A percentile compares a stretch with the other conserved stretches of the same genome.
Evolutionary conservation across 2,329 filamentous ascomycete genomes (phyloP).

Genomic region (Sclerotinia minor): DNA sequence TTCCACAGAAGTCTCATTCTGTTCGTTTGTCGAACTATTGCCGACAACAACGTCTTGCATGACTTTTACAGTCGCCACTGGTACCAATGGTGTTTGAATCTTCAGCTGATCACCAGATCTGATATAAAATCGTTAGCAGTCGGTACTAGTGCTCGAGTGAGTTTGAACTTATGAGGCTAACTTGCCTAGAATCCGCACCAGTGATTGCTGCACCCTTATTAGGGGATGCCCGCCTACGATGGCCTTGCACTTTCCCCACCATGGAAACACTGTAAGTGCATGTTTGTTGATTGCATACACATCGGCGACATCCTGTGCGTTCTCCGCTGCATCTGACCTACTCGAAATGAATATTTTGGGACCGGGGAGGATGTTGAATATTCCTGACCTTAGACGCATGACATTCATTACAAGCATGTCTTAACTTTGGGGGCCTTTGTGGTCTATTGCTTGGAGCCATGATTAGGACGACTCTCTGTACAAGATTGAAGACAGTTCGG

Average conservation of each 20-base stretch:
- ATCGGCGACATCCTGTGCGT: conserved; percentile 19
- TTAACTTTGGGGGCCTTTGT: conserved; percentile 17
- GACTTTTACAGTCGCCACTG: background rate
- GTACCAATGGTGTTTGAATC: background rate
- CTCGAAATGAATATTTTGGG: conserved; percentile 2
- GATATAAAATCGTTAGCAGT: background rate
- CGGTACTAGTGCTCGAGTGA: no score
- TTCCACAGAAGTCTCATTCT: background rate
- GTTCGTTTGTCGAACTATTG: background rate
- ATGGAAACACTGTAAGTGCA: conserved; percentile 23
- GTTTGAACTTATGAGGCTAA: background rate
- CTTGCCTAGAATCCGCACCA: background rate
- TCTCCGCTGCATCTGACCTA: conserved; percentile 22
- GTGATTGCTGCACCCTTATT: background rate
- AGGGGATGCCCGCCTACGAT: background rate
- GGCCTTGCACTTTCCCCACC: conserved; percentile 22
- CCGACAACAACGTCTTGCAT: background rate
- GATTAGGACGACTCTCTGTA: background rate
- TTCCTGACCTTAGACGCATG: conserved; percentile 20
- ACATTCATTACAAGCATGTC: conserved; percentile 24
- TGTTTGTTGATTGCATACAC: conserved; percentile 19
- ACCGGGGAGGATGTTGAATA: background rate
- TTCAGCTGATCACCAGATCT: background rate
- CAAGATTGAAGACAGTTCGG: background rate
- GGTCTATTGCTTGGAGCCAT: conserved; percentile 4